phyloP scores from a whole-genome alignment of 1,139 yeast species.

The Blastobotrys capitulatus region DNA sequence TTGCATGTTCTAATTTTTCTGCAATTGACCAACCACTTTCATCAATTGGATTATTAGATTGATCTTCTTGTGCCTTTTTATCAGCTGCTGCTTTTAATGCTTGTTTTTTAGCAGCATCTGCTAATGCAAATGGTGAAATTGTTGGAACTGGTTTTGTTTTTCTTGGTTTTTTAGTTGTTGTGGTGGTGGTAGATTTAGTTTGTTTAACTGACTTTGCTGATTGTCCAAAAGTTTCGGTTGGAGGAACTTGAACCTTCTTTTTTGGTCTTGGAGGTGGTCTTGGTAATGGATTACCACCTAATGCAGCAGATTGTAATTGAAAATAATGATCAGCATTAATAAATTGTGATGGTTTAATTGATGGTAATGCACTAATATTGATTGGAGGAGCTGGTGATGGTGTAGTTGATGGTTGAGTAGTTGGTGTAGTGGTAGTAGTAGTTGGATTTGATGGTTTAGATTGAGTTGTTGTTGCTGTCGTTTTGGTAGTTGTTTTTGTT shows the following conservation, averaged over 20 bases:
- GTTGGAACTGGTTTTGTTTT: neutral
- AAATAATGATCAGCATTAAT: neutral
- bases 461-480: neutral
- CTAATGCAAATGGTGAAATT: neutral
- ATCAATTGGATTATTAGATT: neutral
- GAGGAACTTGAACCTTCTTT: neutral
- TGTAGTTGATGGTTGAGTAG: neutral
- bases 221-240: neutral
- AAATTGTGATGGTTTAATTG: neutral
- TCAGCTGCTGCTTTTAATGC: neutral
- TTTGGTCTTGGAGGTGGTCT: neutral
- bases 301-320: neutral
- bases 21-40: constrained; percentile 46
- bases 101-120: neutral
- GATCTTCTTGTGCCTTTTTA: neutral
- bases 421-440: neutral
- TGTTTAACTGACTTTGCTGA: neutral
- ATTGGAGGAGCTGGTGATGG: neutral
- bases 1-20: constrained; percentile 55
- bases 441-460: neutral
- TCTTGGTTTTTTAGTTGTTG: neutral
- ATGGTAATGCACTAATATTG: neutral
- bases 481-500: neutral
- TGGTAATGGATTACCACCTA: neutral
- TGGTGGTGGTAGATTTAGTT: too few species aligned